Evolutionary conservation across 805 yeast species (phyloP).

Genomic region (Sugiyamaella floridensis): DNA sequence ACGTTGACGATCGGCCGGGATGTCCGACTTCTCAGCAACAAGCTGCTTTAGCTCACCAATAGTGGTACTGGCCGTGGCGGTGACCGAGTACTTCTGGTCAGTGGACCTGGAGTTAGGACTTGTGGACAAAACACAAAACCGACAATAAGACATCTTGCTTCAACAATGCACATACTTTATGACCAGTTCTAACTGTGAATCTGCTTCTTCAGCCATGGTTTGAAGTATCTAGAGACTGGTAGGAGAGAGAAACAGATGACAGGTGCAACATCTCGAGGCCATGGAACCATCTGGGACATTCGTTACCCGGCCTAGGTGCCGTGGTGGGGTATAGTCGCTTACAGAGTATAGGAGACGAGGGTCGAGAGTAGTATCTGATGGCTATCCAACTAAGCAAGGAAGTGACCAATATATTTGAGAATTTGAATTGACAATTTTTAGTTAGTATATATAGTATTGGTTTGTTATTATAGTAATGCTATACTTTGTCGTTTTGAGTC

Average conservation of each 20-base stretch:
- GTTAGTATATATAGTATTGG: too few relatives aligned
- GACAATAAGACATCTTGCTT: background rate
- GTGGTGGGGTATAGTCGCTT: background rate
- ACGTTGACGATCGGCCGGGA: conserved; percentile 76
- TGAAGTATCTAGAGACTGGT: background rate
- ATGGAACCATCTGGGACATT: background rate
- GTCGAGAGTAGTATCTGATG: too few relatives aligned
- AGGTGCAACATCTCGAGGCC: background rate
- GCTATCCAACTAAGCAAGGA: too few relatives aligned
- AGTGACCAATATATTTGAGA: too few relatives aligned
- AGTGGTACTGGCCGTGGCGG: conserved; percentile 46
- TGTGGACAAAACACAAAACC: background rate
- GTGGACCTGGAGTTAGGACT: conserved; percentile 29
- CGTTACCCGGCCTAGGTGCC: background rate
- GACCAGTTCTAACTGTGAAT: conserved; percentile 4
- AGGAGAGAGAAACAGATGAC: background rate
- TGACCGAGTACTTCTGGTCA: conserved; percentile 69
- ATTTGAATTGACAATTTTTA: too few relatives aligned
- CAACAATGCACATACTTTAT: conserved; percentile 6
- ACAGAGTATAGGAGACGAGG: too few relatives aligned
- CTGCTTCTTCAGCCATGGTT: conserved; percentile 9
- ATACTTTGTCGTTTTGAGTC: too few relatives aligned
- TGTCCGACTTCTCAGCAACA: conserved; percentile 52
- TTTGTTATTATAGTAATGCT: too few relatives aligned
- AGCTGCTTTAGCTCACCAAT: conserved; percentile 62